Percentiles rank a stretch among this genome's conserved stretches.
These are phyloP conservation scores for Curvularia verruculosa DNA, from an alignment of 2,329 filamentous ascomycete genomes.

Conservation along the genomic window DNA sequence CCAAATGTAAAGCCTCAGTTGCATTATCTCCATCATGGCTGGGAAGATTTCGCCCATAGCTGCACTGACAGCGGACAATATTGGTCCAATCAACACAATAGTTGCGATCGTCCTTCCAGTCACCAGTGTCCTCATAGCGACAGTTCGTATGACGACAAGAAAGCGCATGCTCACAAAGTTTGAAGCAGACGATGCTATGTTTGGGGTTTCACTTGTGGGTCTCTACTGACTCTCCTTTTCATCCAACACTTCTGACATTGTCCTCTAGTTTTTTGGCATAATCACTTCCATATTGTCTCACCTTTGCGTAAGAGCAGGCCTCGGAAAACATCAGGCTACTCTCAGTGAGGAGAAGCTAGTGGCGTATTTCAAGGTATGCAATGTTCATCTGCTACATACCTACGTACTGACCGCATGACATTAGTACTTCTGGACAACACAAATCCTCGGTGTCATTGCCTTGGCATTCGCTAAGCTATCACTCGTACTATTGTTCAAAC, in stretches of 20 bases:
- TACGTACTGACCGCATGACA: neutral
- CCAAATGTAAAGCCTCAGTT: neutral
- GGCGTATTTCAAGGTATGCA: neutral
- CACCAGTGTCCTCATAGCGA: constrained; percentile 10
- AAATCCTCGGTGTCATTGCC: neutral
- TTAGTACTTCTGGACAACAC: neutral
- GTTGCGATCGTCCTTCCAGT: constrained; percentile 12
- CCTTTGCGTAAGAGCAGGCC: neutral
- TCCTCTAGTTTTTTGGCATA: neutral
- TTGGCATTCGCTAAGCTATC: neutral
- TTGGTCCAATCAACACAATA: constrained; percentile 13
- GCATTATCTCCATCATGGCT: neutral
- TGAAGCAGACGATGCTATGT: neutral
- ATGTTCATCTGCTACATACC: neutral
- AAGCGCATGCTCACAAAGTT: neutral
- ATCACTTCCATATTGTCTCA: neutral
- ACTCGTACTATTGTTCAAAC: neutral
- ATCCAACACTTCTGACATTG: neutral
- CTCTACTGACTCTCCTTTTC: neutral
- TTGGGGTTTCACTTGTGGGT: neutral
- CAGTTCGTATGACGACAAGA: neutral
- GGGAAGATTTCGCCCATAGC: neutral
- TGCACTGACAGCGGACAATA: constrained; percentile 10
- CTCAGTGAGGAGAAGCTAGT: neutral
- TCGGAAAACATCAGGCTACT: neutral